These are phyloP conservation scores for Porcisia deanei DNA, from an alignment of 208 protist species.

Conservation along the genomic window DNA sequence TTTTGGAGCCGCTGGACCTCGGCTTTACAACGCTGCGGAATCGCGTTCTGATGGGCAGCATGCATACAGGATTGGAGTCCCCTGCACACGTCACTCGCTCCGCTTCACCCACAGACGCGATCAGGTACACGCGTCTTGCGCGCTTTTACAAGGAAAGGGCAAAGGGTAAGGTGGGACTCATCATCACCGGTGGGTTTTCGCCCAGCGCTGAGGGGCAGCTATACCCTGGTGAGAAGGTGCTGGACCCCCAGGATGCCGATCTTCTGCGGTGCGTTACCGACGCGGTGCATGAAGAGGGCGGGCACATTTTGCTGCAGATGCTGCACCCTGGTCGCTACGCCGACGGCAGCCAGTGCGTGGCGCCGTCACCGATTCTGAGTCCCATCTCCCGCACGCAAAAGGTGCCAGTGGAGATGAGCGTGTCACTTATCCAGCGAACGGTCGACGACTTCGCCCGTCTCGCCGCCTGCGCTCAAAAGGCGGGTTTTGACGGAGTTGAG, in stretches of 20 bases:
- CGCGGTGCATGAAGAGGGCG: slow-evolving; percentile 87
- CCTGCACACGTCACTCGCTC: slow-evolving; percentile 25
- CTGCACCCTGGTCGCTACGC: slow-evolving; percentile 90
- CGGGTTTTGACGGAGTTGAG: slow-evolving; percentile 96
- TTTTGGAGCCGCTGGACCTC: slow-evolving; percentile 72
- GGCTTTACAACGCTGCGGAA: slow-evolving; percentile 66
- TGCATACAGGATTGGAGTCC: slow-evolving; percentile 81
- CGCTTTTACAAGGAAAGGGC: slow-evolving; percentile 86
- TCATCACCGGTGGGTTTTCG: slow-evolving; percentile 89
- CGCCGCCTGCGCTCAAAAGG: slow-evolving; percentile 85
- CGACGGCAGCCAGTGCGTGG: slow-evolving; percentile 45
- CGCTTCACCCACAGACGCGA: slow-evolving; percentile 27
- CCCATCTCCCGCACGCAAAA: slow-evolving; percentile 57
- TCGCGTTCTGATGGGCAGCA: slow-evolving; percentile 82
- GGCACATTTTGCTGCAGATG: slow-evolving; percentile 92
- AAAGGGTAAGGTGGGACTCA: slow-evolving; percentile 83
- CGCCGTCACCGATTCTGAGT: slow-evolving; percentile 56
- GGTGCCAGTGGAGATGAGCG: slow-evolving; percentile 66
- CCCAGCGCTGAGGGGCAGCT: slow-evolving; percentile 79
- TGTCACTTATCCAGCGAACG: slow-evolving; percentile 65
- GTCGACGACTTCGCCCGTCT: slow-evolving; percentile 85
- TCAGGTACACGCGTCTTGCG: slow-evolving; percentile 65
- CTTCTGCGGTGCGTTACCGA: slow-evolving; percentile 73
- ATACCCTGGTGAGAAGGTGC: slow-evolving; percentile 59
- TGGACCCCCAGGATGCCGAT: slow-evolving; percentile 65